Percentiles rank a stretch among this genome's conserved stretches.
Evolutionary conservation across 495 filamentous ascomycete species (phyloP).

Genomic region (Rhypophila decipiens): DNA sequence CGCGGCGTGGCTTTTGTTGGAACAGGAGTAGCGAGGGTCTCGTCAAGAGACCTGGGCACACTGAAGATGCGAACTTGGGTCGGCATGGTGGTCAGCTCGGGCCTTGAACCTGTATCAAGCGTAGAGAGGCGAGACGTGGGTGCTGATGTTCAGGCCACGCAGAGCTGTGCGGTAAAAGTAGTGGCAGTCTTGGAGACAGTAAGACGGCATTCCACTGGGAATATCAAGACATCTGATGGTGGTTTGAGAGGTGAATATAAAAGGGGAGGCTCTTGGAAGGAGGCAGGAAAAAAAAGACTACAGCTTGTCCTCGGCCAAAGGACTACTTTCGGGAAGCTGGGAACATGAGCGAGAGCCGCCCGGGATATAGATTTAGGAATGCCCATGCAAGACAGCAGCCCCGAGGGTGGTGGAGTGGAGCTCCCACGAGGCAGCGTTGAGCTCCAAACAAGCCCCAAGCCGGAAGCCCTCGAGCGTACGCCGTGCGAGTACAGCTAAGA

Average conservation of each 20-base stretch:
- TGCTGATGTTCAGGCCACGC: constrained; percentile 73
- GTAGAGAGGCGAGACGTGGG: constrained; percentile 67
- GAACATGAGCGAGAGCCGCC: constrained; percentile 1
- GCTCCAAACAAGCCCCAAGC: neutral
- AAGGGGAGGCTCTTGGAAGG: constrained; percentile 1
- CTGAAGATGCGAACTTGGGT: constrained; percentile 56
- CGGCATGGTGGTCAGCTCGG: constrained; percentile 40
- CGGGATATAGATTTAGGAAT: constrained; percentile 17
- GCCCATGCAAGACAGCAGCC: neutral
- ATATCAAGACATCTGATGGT: constrained; percentile 7
- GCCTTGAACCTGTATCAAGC: constrained; percentile 40
- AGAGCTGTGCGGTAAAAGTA: constrained; percentile 87
- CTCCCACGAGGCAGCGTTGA: neutral
- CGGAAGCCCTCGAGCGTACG: neutral
- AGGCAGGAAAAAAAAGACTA: too few species aligned
- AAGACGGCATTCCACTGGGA: constrained; percentile 64
- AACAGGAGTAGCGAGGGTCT: constrained; percentile 45
- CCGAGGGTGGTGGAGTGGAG: neutral
- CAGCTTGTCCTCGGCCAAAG: neutral
- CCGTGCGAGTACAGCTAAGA: neutral
- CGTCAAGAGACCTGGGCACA: constrained; percentile 64
- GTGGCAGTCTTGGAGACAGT: constrained; percentile 81
- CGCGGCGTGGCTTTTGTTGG: constrained; percentile 22
- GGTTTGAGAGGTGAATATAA: constrained; percentile 1
- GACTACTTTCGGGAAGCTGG: constrained; percentile 14